Evolutionary conservation across 352 stramenopile species (phyloP), one percentile per base, ranked within the genome.

Genomic region (Saprolegnia parasitica): DNA sequence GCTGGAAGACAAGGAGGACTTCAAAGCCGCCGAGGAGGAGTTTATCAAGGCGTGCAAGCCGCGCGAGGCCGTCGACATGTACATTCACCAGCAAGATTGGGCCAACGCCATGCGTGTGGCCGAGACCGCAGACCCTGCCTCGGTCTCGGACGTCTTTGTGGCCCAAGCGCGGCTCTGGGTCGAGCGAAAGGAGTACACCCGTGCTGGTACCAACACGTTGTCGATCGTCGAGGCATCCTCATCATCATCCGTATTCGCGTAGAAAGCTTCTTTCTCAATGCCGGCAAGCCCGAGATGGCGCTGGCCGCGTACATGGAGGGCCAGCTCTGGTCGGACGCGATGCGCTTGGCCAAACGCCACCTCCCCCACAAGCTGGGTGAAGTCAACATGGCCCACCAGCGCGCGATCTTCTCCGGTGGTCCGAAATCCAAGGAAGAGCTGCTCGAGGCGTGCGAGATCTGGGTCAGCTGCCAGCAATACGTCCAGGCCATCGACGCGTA

Each of bases 51-150:
- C 92, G 16, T 81, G 84, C 0, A 98, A 98, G 65, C 93, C 91
- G 0, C 82, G 90, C 24, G 94, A 98, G 76, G 95, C 95, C 11
- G 88, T 98, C 58, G 94, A 98, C 50, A 98, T 98, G 95, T 98
- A 98, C 68, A 81, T 98, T 23, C 93, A 98, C 72, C 90, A 98
- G 64, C 88, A 98, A 65, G 86, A 96, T 52, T 98, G 90, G 90
- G 76, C 81, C 54, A 91, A 95, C 60, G 93, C 93, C 11, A 90
- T 97, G 80, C 84, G 92, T 20, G 89, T 98, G 9, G 93, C 95
- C 1, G 91, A 97, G 58, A 89, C 81, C 29, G 89, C 94, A 56
- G 91, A 98, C 62, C 93, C 93, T 0, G 78, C 88, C 0, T 89
- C 87, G 4, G 81, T 97, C 16, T 83, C 89, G 9, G 90, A 97